Conservation (phyloP, 2,329 filamentous ascomycete species). For the Leptographium lundbergii region DNA sequence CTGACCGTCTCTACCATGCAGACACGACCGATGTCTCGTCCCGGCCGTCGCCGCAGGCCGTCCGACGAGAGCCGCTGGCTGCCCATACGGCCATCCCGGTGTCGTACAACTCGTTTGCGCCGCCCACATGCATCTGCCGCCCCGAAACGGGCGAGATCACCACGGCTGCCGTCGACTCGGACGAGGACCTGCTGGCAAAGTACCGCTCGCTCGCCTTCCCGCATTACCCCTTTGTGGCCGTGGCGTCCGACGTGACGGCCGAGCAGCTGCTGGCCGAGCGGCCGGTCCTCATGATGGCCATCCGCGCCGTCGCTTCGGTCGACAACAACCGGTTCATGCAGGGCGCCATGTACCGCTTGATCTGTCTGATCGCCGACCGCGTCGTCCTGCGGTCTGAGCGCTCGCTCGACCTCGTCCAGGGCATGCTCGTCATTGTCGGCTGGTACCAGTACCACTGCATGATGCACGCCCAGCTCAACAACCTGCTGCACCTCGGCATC, state of each 20-base stretch:
- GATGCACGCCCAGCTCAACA: constrained; percentile 38
- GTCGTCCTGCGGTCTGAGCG: constrained; percentile 36
- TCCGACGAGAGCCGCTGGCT: not conserved
- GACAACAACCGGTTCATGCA: constrained; percentile 33
- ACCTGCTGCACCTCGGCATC: constrained; percentile 33
- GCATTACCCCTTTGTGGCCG: constrained; percentile 33
- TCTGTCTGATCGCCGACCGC: constrained; percentile 32
- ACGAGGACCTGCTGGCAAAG: constrained; percentile 31
- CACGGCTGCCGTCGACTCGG: constrained; percentile 29
- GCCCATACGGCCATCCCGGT: constrained; percentile 6
- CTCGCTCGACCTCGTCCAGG: constrained; percentile 36
- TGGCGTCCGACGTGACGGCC: constrained; percentile 24
- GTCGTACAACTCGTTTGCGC: constrained; percentile 32
- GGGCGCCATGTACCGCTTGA: constrained; percentile 35
- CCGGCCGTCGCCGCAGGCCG: not conserved
- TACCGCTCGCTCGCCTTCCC: constrained; percentile 31
- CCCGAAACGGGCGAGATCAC: constrained; percentile 23
- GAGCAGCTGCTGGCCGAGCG: constrained; percentile 23
- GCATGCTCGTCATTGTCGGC: constrained; percentile 33
- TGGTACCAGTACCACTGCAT: constrained; percentile 44
- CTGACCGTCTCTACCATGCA: not conserved
- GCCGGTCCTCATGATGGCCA: constrained; percentile 36
- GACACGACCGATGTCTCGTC: not conserved
- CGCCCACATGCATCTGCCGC: constrained; percentile 34
- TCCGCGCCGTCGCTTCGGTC: constrained; percentile 37